Percentiles rank a stretch among this genome's conserved stretches.
Conservation (phyloP, 2,329 filamentous ascomycete genomes). For the Stenocarpella maydis region DNA sequence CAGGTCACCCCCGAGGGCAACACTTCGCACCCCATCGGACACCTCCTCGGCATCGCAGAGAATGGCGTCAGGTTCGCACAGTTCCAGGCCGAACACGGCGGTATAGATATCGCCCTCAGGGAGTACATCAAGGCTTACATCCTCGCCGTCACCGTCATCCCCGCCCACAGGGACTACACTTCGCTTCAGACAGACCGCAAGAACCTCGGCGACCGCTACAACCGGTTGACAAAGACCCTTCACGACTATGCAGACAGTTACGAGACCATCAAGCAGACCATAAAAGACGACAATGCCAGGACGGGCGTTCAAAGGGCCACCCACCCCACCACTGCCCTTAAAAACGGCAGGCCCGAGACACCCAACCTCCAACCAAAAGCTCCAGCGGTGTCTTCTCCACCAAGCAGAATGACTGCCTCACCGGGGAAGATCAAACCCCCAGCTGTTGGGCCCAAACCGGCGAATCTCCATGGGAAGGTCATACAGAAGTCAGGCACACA, state of each 20-base stretch:
- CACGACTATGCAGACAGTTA: conserved; percentile 58
- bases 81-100: conserved; percentile 67
- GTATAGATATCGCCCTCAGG: conserved; percentile 78
- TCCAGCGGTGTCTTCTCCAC: not conserved
- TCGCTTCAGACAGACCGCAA: conserved; percentile 65
- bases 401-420: not conserved
- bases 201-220: conserved; percentile 58
- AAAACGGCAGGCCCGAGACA: conserved; percentile 13
- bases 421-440: conserved; percentile 55
- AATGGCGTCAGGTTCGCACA: conserved; percentile 66
- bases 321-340: conserved; percentile 16
- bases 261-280: conserved; percentile 64
- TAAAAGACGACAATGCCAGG: conserved; percentile 69
- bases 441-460: conserved; percentile 71
- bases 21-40: conserved; percentile 59
- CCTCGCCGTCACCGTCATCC: conserved; percentile 79
- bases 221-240: conserved; percentile 59
- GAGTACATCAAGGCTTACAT: conserved; percentile 84
- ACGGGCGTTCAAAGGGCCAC: conserved; percentile 63
- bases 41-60: conserved; percentile 62
- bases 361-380: not conserved
- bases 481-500: conserved; percentile 48
- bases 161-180: conserved; percentile 77
- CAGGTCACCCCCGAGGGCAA: conserved; percentile 57
- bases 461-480: conserved; percentile 69